Evolutionary conservation across 2,329 filamentous ascomycete species (phyloP), one percentile per base, ranked within the genome.

Genomic region (Aureobasidium leucospermi): DNA sequence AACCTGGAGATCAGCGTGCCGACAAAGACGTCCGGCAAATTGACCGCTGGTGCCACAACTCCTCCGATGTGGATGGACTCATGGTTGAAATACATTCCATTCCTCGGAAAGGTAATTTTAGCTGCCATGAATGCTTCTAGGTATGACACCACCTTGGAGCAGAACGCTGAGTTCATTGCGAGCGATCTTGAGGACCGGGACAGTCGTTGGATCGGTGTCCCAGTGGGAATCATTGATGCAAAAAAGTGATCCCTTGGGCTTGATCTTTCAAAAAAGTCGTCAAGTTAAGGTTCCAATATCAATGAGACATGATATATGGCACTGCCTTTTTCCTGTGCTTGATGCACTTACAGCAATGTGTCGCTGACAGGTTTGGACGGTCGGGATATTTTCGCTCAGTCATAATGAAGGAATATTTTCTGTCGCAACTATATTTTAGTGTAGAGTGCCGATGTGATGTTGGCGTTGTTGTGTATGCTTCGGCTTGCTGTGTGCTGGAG

Each of bases 101-200:
- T 67, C 52, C 66, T 76, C 45, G 74, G 73, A 11, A 67, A 61
- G 55, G 58, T 65, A 36, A 8, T 75, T 31, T 58, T 67, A n/a
- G 58, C 65, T 6, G 63, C 61, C 1, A 68, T 69, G 59, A 69
- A 74, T 60, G 63, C 63, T 8, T 34, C 59, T 34, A 66, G 70
- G 15, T 75, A 76, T 65, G 52, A 61, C 15, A 75, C 71, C 2
- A 73, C 70, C 11, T 68, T 75, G 9, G 75, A 77, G 61, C 69
- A 73, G 59, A 71, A 73, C 60, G 75, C 74, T 2, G 75, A 76
- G n/a, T 74, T 76, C 48, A 69, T 78, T 45, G 73, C 74, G 11
- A 67, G 63, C 46, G 74, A 77, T 65, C 65, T 77, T 46, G 71
- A 69, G 60, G 66, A 36, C 34, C 53, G 47, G 1, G 64, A 68